Evolutionary conservation across 768 basidiomycete species (phyloP).

Genomic region (Mycena floridula): DNA sequence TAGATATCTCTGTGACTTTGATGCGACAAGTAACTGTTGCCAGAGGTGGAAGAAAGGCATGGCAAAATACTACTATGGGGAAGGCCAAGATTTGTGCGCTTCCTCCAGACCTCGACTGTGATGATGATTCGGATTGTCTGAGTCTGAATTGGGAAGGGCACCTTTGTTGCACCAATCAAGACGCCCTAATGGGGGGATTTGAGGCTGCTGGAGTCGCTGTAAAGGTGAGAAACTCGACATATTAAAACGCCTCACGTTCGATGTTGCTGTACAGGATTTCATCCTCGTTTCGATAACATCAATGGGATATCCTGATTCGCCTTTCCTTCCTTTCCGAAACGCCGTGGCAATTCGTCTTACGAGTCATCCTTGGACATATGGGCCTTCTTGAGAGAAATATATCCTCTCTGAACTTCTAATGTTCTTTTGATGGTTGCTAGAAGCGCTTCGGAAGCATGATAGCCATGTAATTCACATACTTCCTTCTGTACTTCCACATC

Average conservation of each 20-base stretch:
- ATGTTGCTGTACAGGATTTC: background rate
- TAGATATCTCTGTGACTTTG: conserved; percentile 39
- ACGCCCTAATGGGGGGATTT: background rate
- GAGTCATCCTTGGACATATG: background rate
- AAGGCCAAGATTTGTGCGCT: conserved; percentile 44
- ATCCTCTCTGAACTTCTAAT: too few relatives aligned
- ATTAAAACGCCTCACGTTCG: too few relatives aligned
- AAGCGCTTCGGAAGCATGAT: too few relatives aligned
- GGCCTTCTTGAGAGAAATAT: too few relatives aligned
- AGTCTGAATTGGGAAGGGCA: too few relatives aligned
- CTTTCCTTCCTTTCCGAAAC: background rate
- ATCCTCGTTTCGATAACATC: background rate
- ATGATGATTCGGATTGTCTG: conserved; percentile 34
- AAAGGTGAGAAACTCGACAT: conserved; percentile 29
- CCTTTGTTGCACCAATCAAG: too few relatives aligned
- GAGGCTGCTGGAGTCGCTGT: conserved; percentile 14
- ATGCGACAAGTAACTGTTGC: conserved; percentile 42
- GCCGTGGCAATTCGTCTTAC: background rate
- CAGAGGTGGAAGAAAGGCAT: conserved; percentile 28
- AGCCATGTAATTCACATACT: too few relatives aligned
- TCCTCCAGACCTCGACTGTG: conserved; percentile 54
- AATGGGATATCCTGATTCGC: background rate
- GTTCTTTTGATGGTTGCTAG: too few relatives aligned
- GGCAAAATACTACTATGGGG: conserved; percentile 35
- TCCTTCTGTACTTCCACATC: too few relatives aligned